Conservation (phyloP, 192 early-diverging fungal genomes). For the Gamsiella multidivaricata region DNA sequence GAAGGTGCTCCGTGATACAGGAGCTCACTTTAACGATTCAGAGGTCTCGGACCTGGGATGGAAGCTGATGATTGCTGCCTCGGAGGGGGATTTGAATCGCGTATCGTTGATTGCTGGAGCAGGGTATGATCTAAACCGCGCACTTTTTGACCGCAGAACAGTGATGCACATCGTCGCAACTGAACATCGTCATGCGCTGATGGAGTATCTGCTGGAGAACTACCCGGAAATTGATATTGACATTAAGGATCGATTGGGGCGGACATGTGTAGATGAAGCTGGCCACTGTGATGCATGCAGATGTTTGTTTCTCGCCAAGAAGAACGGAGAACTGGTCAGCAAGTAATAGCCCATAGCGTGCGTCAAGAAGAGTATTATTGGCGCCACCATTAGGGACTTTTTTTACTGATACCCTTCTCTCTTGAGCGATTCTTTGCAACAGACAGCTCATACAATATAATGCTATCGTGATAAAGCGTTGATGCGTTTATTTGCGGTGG, state of each 20-base stretch:
- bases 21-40: conserved; percentile 90
- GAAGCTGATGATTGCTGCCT: conserved; percentile 55
- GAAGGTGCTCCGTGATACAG: conserved; percentile 76
- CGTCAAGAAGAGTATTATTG: too few species aligned
- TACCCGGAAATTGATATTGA: conserved; percentile 57
- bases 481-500: too few species aligned
- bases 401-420: too few species aligned
- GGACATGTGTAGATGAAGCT: conserved; percentile 67
- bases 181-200: conserved; percentile 54
- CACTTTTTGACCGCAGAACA: conserved; percentile 71
- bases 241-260: conserved; percentile 64
- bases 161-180: conserved; percentile 74
- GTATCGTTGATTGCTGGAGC: conserved; percentile 53
- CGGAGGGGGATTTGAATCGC: conserved; percentile 27
- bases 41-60: conserved; percentile 79
- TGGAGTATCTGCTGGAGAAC: conserved; percentile 58
- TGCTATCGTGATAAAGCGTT: too few species aligned
- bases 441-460: too few species aligned
- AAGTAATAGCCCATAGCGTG: neutral
- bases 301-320: conserved; percentile 6
- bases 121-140: conserved; percentile 75
- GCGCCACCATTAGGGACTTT: too few species aligned
- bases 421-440: too few species aligned
- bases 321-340: neutral
- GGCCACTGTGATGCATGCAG: conserved; percentile 31